Evolutionary conservation across 352 stramenopile species (phyloP), one percentile per base, ranked within the genome.

Genomic region (Phytophthora sp.): DNA sequence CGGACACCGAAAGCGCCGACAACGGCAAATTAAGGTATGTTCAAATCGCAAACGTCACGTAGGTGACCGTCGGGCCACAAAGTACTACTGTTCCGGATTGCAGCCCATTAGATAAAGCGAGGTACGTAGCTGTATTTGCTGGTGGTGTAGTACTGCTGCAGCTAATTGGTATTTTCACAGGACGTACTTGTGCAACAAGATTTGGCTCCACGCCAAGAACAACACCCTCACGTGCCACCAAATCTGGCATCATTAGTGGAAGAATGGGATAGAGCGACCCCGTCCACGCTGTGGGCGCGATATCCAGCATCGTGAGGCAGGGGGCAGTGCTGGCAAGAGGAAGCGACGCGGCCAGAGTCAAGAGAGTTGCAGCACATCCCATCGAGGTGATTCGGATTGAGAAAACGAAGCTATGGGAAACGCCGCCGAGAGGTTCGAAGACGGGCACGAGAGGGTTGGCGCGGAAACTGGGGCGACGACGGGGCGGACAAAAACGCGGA

Each of bases 21-120:
- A 57, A 15, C 49, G 31, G 5, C 49, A 57, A 16, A 35, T 30
- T 7, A 57, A 57, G 35, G 35, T 21, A 9, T 42, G 35, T 42
- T 42, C 35, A 16, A 20, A 11, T 21, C 11, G 2, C 1, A 42
- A 42, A 7, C 35, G 35, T 3, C 35, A 7, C 3, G 3, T 42
- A 2, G 35, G 35, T 11, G 35, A 20, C 2, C 35, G 15, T n/a
- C 35, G 16, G 7, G 35, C 35, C 2, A 42, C 35, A 4, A 42
- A 42, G 15, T 42, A 42, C 16, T 42, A 21, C 16, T 42, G 16
- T 21, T 12, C 1, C 2, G 35, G 13, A n/a, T 21, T 42, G 35
- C 7, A 42, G 35, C 15, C 18, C 7, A 3, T 42, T 16, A 3
- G 35, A 20, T 2, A 21, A 42, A 21, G 35, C 35, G 12, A 2